Evolutionary conservation across 352 stramenopile genomes (phyloP), one percentile per base, ranked within the genome.

Genomic region (Globisporangium viniferum): DNA sequence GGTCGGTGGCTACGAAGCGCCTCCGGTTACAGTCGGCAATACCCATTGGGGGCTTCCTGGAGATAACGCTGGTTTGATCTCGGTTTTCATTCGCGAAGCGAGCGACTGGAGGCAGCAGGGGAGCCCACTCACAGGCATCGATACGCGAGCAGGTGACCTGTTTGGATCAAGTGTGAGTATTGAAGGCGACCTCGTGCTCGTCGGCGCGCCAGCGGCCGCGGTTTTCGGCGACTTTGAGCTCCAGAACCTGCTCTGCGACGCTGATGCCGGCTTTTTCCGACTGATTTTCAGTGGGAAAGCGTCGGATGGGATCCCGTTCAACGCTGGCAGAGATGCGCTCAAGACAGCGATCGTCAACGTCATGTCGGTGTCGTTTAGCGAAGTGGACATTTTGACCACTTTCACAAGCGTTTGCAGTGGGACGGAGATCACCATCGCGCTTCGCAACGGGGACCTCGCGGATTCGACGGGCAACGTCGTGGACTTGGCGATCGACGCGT

Each of bases 101-200:
- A 84, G 86, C 22, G 84, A 88, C 67, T 95, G 88, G 88, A 84
- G 84, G 36, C 84, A 93, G 29, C 84, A 93, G 68, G 84, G 82
- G 9, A 76, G 75, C 14, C 80, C 78, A 0, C 71, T 96, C 1
- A 66, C 74, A 31, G 87, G 78, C 0, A 61, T 64, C 12, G 88
- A 96, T 59, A 93, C 84, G 7, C 79, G 81, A 0, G 57, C 74
- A 1, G 84, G 84, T 1, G 88, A 96, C 68, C 67, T 83, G 7
- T 96, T 96, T 73, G 88, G 88, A 0, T 72, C 81, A 0, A 94
- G 86, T 59, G 84, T 96, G 29, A 89, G 77, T 59, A 46, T 96
- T 14, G 76, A 78, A 44, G 73, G 73, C 5, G 70, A 90, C 31
- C 70, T 72, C 27, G 36, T 89, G 15, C 54, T 96, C 2, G 77